Evolutionary conservation across 768 basidiomycete genomes (phyloP).

Genomic region (Kwoniella mangroviensis): DNA sequence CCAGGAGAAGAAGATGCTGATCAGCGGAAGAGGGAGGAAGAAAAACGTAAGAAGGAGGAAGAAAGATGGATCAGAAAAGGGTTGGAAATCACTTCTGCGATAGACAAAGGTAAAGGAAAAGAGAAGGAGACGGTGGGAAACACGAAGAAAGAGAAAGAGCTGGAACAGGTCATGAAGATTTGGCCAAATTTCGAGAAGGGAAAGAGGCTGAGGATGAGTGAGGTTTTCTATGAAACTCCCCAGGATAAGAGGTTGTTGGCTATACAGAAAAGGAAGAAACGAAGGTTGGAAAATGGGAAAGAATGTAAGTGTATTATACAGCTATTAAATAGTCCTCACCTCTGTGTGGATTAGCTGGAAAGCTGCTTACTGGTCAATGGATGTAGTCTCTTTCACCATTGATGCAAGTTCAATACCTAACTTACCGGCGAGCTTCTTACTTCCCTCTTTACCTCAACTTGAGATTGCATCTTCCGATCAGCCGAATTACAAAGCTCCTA

Average conservation of each 20-base stretch:
- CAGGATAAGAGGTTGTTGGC: conserved; percentile 17
- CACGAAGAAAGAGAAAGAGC: conserved; percentile 21
- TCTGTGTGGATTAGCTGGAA: no score
- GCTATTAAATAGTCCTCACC: no score
- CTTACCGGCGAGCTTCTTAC: conserved; percentile 25
- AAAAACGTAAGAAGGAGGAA: conserved; percentile 26
- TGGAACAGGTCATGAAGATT: conserved; percentile 33
- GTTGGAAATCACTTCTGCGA: conserved; percentile 16
- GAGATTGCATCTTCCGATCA: conserved; percentile 1
- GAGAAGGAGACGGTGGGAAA: conserved; percentile 13
- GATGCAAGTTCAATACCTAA: conserved; percentile 15
- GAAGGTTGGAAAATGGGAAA: conserved; percentile 25
- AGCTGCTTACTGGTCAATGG: background rate
- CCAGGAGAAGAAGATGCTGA: conserved; percentile 31
- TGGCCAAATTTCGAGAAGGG: conserved; percentile 49
- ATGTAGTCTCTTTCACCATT: conserved; percentile 28
- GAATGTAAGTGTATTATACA: conserved; percentile 33
- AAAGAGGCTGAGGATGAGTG: conserved; percentile 44
- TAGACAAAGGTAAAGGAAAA: conserved; percentile 14
- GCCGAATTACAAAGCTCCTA: conserved; percentile 34
- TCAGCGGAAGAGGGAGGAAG: conserved; percentile 23
- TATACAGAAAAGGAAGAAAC: conserved; percentile 35
- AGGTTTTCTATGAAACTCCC: conserved; percentile 52
- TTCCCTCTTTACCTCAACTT: conserved; percentile 23
- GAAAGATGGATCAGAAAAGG: conserved; percentile 26